These are phyloP conservation scores for Pseudoscleropodium purum DNA, from an alignment of 225 moss, liverwort and hornwort species.

Conservation along the genomic window DNA sequence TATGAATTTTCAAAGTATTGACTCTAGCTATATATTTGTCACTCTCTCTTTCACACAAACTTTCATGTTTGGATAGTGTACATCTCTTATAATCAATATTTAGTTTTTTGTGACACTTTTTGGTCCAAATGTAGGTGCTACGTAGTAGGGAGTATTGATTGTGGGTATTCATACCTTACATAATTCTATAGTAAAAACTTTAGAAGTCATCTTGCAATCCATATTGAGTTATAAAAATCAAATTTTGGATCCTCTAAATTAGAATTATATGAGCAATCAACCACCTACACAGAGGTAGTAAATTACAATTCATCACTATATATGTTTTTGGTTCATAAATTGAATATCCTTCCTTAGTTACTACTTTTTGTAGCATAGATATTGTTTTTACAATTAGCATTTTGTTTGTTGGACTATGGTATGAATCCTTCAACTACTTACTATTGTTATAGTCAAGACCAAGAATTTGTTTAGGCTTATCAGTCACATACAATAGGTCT, in stretches of 20 bases:
- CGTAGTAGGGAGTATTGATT: neutral
- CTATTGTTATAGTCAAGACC: neutral
- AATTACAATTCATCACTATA: neutral
- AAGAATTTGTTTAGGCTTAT: fast-evolving
- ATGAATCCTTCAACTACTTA: neutral
- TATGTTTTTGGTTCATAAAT: neutral
- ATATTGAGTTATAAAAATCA: neutral
- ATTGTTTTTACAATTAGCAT: neutral
- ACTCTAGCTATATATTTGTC: fast-evolving
- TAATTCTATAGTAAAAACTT: neutral
- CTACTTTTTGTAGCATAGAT: neutral
- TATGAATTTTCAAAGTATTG: neutral
- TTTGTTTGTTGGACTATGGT: fast-evolving
- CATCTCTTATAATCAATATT: neutral
- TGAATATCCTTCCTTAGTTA: neutral
- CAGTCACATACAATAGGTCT: neutral
- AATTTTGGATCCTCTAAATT: neutral
- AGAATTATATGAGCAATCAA: neutral
- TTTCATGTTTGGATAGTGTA: neutral
- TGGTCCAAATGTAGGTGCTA: neutral
- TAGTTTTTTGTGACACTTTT: neutral
- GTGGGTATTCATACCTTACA: neutral
- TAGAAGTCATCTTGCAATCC: neutral
- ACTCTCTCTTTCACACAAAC: neutral
- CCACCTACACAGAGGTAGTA: neutral